Evolutionary conservation across 2,329 filamentous ascomycete genomes (phyloP).

Genomic region (Xylariaceae sp.): DNA sequence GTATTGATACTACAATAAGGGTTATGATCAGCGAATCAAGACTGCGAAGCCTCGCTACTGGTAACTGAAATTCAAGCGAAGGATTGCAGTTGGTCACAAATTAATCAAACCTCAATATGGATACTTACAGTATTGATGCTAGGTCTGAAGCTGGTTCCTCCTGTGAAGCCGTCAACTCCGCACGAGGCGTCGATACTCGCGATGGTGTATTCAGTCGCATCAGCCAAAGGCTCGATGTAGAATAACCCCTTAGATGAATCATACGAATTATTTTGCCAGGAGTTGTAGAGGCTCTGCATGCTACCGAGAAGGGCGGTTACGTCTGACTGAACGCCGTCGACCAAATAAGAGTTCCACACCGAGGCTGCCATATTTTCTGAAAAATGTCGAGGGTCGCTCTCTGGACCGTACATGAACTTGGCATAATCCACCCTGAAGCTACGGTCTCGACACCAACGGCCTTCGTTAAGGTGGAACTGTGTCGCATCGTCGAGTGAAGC

Average conservation of each 20-base stretch:
- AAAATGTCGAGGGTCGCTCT: slow-evolving; percentile 10
- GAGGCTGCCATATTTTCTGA: slow-evolving; percentile 12
- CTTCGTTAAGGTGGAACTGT: slow-evolving; percentile 22
- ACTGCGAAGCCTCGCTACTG: neutral
- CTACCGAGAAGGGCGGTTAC: slow-evolving; percentile 11
- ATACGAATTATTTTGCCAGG: slow-evolving; percentile 17
- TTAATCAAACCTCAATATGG: neutral
- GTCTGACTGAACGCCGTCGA: slow-evolving; percentile 19
- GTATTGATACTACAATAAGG: slow-evolving; percentile 15
- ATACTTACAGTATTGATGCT: slow-evolving; percentile 20
- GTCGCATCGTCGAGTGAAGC: slow-evolving; percentile 19
- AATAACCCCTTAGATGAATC: slow-evolving; percentile 17
- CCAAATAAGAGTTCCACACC: slow-evolving; percentile 19
- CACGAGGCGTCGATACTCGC: slow-evolving; percentile 23
- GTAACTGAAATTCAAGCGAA: neutral
- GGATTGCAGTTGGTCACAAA: too few relatives aligned
- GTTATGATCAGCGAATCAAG: neutral
- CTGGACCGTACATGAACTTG: slow-evolving; percentile 15
- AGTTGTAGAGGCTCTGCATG: slow-evolving; percentile 14
- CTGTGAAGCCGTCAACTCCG: slow-evolving; percentile 15
- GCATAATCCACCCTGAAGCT: slow-evolving; percentile 20
- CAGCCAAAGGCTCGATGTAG: slow-evolving; percentile 17
- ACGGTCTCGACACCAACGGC: slow-evolving; percentile 20
- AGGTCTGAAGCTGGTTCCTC: slow-evolving; percentile 14
- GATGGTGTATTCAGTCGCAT: slow-evolving; percentile 23